Evolutionary conservation across 768 basidiomycete genomes (phyloP).

Genomic region (Termitomyces sp.): DNA sequence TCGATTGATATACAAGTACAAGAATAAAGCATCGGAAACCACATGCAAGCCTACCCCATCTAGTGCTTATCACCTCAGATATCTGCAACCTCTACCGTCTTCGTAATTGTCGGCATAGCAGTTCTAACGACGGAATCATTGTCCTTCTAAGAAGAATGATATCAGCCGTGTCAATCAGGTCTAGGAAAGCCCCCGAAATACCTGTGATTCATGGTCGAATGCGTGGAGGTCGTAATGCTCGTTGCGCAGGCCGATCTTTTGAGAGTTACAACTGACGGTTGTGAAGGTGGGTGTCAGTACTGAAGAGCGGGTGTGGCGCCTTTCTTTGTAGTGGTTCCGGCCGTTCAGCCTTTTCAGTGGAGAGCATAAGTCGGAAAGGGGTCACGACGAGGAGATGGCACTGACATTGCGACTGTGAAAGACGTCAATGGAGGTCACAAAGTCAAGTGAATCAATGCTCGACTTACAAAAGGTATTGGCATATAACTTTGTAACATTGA

Average conservation of each 20-base stretch:
- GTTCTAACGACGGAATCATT: neutral
- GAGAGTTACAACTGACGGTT: neutral
- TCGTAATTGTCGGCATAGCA: constrained; percentile 21
- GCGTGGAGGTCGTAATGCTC: constrained; percentile 12
- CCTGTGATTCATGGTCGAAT: constrained; percentile 6
- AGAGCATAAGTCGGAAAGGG: neutral
- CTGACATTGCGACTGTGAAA: constrained; percentile 31
- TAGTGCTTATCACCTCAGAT: constrained; percentile 16
- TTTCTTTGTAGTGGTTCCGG: constrained; percentile 16
- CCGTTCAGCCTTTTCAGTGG: constrained; percentile 18
- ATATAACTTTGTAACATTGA: constrained; percentile 46
- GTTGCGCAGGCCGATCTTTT: constrained; percentile 1
- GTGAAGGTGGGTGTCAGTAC: constrained; percentile 4
- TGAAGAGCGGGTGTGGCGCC: constrained; percentile 1
- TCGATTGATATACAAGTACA: too few species aligned
- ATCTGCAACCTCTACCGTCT: constrained; percentile 18
- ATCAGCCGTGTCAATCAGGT: neutral
- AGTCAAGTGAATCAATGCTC: constrained; percentile 13
- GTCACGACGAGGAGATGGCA: too few species aligned
- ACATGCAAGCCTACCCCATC: neutral
- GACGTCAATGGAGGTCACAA: neutral
- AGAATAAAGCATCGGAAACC: neutral
- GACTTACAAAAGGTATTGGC: constrained; percentile 48
- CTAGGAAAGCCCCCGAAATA: neutral
- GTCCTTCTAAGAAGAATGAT: neutral